These are phyloP conservation scores for Spathaspora gorwiae DNA, from an alignment of 805 yeast genomes.

Conservation along the genomic window DNA sequence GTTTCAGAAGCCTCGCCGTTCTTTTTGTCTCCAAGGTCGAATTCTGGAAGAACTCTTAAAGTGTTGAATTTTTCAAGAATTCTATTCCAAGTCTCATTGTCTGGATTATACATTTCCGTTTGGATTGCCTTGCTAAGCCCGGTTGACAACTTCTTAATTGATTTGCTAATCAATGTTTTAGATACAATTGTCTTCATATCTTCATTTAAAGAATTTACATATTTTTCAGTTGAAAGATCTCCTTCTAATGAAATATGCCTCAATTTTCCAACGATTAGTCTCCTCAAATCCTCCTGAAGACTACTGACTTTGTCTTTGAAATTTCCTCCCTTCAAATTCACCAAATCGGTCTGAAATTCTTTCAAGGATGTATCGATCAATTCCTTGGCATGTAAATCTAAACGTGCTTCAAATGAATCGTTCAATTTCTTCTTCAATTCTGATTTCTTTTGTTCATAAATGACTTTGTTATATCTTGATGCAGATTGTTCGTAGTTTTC, in stretches of 20 bases:
- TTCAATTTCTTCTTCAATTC: constrained; percentile 43
- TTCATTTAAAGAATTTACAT: constrained; percentile 15
- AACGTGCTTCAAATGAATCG: constrained; percentile 30
- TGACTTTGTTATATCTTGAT: constrained; percentile 63
- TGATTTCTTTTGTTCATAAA: constrained; percentile 59
- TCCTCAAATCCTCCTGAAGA: constrained; percentile 1
- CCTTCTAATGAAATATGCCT: constrained; percentile 23
- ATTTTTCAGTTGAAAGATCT: constrained; percentile 20
- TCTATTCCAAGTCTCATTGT: constrained; percentile 56
- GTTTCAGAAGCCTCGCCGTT: constrained; percentile 39
- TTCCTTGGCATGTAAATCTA: constrained; percentile 23
- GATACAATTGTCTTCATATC: constrained; percentile 40
- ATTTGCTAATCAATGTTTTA: constrained; percentile 27
- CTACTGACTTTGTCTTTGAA: constrained; percentile 5
- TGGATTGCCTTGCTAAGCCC: constrained; percentile 49
- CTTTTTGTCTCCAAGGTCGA: constrained; percentile 55
- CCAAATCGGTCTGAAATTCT: constrained; percentile 11
- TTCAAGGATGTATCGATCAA: constrained; percentile 9
- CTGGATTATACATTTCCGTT: constrained; percentile 47
- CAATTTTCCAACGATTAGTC: constrained; percentile 2
- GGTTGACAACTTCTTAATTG: constrained; percentile 43
- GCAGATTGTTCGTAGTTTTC: constrained; percentile 65
- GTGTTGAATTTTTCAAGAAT: constrained; percentile 42
- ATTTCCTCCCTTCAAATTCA: constrained; percentile 6
- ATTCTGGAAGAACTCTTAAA: constrained; percentile 16